Percentiles rank a stretch among this genome's conserved stretches.
Evolutionary conservation across 257 asterid species (phyloP).

Genomic region (Cinchona pubescens): DNA sequence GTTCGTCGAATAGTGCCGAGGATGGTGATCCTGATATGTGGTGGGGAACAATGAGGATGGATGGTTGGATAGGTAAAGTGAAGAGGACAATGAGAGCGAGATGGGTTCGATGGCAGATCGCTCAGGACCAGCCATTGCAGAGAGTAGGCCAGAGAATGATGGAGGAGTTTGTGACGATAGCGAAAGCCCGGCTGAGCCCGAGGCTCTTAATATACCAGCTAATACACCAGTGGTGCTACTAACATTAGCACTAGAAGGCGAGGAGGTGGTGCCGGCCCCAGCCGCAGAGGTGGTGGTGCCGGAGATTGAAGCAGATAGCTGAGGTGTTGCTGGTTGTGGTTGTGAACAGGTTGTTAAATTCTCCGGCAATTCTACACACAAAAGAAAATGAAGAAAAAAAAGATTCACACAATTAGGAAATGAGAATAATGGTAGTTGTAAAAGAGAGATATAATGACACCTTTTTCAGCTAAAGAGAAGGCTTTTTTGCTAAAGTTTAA

Average conservation of each 20-base stretch:
- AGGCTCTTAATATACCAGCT: conserved; percentile 32
- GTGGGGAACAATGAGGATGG: conserved; percentile 41
- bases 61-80: conserved; percentile 40
- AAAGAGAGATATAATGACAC: conserved; percentile 12
- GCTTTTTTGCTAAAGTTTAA: conserved; percentile 24
- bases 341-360: conserved; percentile 41
- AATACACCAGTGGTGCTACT: conserved; percentile 30
- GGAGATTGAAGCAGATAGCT: conserved; percentile 14
- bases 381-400: conserved; percentile 4
- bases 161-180: conserved; percentile 27
- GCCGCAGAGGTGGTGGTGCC: conserved; percentile 18
- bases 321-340: conserved; percentile 28
- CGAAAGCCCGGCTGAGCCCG: conserved; percentile 34
- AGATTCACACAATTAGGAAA: conserved; percentile 24
- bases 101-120: conserved; percentile 45
- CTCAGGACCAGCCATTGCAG: conserved; percentile 34
- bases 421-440: conserved; percentile 2
- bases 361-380: conserved; percentile 61
- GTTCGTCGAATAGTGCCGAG: conserved; percentile 29
- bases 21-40: conserved; percentile 31
- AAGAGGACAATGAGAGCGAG: conserved; percentile 62
- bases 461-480: conserved; percentile 10
- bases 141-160: conserved; percentile 35
- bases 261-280: conserved; percentile 25
- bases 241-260: conserved; percentile 30